These are phyloP conservation scores for Carex kokanica DNA, from an alignment of 176 grass and related monocot species.

Conservation along the genomic window DNA sequence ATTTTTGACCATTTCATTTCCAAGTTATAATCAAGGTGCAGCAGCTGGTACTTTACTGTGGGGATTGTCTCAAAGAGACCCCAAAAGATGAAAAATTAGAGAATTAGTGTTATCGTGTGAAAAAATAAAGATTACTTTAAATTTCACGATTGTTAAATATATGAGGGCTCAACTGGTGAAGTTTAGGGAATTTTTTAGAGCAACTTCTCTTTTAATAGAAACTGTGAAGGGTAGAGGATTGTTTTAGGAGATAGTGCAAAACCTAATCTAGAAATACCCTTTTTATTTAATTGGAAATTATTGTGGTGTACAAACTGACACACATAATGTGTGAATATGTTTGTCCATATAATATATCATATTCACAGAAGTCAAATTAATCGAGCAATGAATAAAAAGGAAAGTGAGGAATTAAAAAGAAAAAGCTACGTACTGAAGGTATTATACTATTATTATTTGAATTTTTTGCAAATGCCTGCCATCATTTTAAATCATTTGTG, in stretches of 20 bases:
- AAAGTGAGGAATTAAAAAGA: background rate
- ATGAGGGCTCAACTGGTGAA: background rate
- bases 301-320: background rate
- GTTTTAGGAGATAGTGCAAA: background rate
- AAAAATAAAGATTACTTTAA: background rate
- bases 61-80: background rate
- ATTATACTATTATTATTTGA: background rate
- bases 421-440: background rate
- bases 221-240: background rate
- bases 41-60: background rate
- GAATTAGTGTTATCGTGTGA: background rate
- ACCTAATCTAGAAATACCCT: background rate
- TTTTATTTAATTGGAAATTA: background rate
- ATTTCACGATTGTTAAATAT: background rate
- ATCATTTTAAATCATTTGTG: background rate
- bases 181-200: background rate
- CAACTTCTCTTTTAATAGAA: background rate
- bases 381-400: background rate
- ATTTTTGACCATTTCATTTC: slow-evolving; percentile 7
- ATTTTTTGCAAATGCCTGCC: background rate
- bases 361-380: background rate
- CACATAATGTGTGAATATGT: background rate
- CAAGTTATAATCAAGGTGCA: slow-evolving; percentile 7
- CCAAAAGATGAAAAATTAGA: background rate
- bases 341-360: background rate